Evolutionary conservation across 2,329 filamentous ascomycete species (phyloP).

Genomic region (Diaporthe humulicola): DNA sequence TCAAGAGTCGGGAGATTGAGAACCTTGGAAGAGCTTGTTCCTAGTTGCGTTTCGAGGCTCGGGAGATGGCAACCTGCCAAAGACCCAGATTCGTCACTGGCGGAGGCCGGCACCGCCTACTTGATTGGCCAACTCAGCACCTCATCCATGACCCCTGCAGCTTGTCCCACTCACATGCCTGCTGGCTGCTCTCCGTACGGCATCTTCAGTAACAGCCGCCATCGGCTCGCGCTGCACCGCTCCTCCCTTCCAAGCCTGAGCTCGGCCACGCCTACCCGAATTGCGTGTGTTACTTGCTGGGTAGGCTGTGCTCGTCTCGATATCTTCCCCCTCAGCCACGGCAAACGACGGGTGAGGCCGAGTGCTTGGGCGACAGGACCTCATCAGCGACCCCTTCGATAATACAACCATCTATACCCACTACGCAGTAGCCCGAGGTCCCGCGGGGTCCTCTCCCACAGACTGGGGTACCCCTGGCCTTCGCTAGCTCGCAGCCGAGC

Average conservation of each 20-base stretch:
- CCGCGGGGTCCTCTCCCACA: not conserved
- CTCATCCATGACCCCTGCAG: slow-evolving; percentile 27
- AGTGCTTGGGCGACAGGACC: not conserved
- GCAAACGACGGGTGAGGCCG: not conserved
- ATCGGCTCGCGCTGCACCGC: not conserved
- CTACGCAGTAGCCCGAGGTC: not conserved
- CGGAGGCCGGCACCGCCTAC: not conserved
- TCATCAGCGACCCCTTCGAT: not conserved
- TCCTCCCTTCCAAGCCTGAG: not conserved
- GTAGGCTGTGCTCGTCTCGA: not conserved
- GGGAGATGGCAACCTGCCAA: slow-evolving; percentile 33
- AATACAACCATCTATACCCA: too few relatives aligned
- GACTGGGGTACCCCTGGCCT: slow-evolving; percentile 26
- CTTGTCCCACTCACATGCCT: slow-evolving; percentile 24
- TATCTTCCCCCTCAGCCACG: too few relatives aligned
- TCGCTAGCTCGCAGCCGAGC: not conserved
- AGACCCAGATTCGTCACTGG: slow-evolving; percentile 31
- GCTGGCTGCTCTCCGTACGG: not conserved
- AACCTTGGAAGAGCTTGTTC: slow-evolving; percentile 27
- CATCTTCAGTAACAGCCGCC: not conserved
- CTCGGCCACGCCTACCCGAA: not conserved
- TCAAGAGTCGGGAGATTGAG: slow-evolving; percentile 20
- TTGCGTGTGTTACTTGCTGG: not conserved
- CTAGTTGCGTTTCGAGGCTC: slow-evolving; percentile 21
- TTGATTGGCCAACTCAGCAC: slow-evolving; percentile 29